Conservation (phyloP, 1,139 yeast genomes). For the Petasospora rhodanensis region DNA sequence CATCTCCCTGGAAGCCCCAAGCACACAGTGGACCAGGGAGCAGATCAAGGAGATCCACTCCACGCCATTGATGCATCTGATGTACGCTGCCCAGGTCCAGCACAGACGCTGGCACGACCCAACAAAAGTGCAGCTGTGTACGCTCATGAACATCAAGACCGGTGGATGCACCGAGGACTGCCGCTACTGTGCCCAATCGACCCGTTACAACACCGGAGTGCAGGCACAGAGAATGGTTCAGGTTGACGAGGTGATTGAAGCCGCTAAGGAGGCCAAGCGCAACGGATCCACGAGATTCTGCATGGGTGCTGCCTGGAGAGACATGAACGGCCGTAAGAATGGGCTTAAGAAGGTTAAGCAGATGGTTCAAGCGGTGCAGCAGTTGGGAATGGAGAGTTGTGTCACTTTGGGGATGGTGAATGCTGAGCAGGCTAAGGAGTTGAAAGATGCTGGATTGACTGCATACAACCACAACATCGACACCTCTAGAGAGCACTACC, state of each 20-base stretch:
- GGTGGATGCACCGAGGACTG: slow-evolving; percentile 86
- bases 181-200: slow-evolving; percentile 75
- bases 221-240: slow-evolving; percentile 62
- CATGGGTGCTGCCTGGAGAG: slow-evolving; percentile 89
- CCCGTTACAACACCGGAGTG: slow-evolving; percentile 62
- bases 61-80: slow-evolving; percentile 62
- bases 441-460: slow-evolving; percentile 68
- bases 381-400: slow-evolving; percentile 69
- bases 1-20: slow-evolving; percentile 31
- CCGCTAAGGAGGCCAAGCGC: slow-evolving; percentile 59
- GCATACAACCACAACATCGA: slow-evolving; percentile 82
- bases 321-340: slow-evolving; percentile 72
- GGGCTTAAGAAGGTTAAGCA: slow-evolving; percentile 58
- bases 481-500: slow-evolving; percentile 74
- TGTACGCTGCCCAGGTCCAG: slow-evolving; percentile 57
- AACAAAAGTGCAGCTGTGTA: slow-evolving; percentile 67
- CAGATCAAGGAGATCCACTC: slow-evolving; percentile 58
- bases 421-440: slow-evolving; percentile 51
- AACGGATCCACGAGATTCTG: slow-evolving; percentile 79
- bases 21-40: slow-evolving; percentile 54
- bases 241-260: slow-evolving; percentile 57
- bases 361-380: slow-evolving; percentile 64
- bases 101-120: slow-evolving; percentile 70
- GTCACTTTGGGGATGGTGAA: slow-evolving; percentile 78
- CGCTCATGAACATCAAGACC: slow-evolving; percentile 67